phyloP scores from a whole-genome alignment of 2,329 filamentous ascomycete species.

The Aspergillus sp. region DNA sequence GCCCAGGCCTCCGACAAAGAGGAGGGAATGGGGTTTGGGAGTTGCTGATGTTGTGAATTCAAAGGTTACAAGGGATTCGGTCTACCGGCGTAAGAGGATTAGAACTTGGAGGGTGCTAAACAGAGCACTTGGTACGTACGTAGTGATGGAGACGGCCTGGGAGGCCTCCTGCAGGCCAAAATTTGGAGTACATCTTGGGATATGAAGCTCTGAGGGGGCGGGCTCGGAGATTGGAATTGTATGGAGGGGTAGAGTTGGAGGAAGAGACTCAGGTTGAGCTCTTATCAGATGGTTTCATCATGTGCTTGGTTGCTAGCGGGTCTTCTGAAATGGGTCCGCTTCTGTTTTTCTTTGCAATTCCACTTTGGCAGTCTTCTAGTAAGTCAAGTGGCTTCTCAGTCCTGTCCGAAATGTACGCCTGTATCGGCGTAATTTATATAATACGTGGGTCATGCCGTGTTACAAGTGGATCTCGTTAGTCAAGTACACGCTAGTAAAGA shows the following conservation, averaged over 20 bases:
- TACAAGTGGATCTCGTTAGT: background rate
- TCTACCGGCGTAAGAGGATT: conserved; percentile 14
- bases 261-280: background rate
- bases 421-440: background rate
- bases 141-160: conserved; percentile 39
- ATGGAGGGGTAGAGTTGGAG: conserved; percentile 1
- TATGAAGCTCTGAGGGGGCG: background rate
- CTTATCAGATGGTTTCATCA: conserved; percentile 1
- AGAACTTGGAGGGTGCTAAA: background rate
- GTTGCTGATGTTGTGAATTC: conserved; percentile 34
- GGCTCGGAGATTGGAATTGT: background rate
- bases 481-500: background rate
- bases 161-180: conserved; percentile 38
- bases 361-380: background rate
- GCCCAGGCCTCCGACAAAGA: conserved; percentile 60
- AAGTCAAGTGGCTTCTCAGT: background rate
- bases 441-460: background rate
- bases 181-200: conserved; percentile 34
- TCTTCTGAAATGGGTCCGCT: background rate
- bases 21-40: conserved; percentile 48
- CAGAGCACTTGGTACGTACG: conserved; percentile 22
- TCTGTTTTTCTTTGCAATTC: background rate
- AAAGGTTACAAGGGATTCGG: conserved; percentile 40
- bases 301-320: background rate
- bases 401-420: background rate